These are phyloP conservation scores for Juglanconis sp. DNA, from an alignment of 2,329 filamentous ascomycete species.

Conservation along the genomic window DNA sequence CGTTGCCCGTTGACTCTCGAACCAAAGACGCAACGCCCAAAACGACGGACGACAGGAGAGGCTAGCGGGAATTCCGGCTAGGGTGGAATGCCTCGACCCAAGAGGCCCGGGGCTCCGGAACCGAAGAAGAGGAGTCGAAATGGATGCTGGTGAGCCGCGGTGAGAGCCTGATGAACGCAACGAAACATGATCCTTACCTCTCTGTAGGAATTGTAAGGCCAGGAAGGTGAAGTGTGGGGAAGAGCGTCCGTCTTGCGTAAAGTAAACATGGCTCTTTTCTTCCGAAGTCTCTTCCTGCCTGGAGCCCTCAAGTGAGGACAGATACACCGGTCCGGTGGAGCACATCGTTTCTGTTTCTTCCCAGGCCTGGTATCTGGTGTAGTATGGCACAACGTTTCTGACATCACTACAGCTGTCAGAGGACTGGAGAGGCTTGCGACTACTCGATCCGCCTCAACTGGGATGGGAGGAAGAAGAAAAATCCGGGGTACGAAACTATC, in stretches of 20 bases:
- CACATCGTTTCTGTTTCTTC: not conserved
- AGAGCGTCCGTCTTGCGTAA: constrained; percentile 68
- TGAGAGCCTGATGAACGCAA: not conserved
- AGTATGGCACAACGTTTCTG: not conserved
- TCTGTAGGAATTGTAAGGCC: constrained; percentile 69
- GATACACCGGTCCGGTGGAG: not conserved
- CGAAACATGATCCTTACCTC: constrained; percentile 1
- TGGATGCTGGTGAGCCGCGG: constrained; percentile 58
- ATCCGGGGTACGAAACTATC: constrained; percentile 37
- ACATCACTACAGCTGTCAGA: constrained; percentile 51
- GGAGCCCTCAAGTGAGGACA: constrained; percentile 1
- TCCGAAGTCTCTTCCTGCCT: not conserved
- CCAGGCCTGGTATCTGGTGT: not conserved
- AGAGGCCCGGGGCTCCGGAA: constrained; percentile 60
- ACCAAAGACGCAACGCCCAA: constrained; percentile 1
- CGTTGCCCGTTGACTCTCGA: constrained; percentile 13
- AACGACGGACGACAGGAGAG: constrained; percentile 9
- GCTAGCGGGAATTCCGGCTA: not conserved
- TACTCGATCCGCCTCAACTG: constrained; percentile 80
- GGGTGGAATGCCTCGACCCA: constrained; percentile 59
- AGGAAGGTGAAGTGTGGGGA: constrained; percentile 75
- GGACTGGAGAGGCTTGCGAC: constrained; percentile 71
- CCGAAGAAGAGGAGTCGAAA: constrained; percentile 66
- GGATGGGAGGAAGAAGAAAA: constrained; percentile 67
- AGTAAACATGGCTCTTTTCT: constrained; percentile 37